Percentiles rank a stretch among this genome's conserved stretches.
These are phyloP conservation scores for Poa pratensis DNA, from an alignment of 176 grass and related monocot genomes.

Conservation along the genomic window DNA sequence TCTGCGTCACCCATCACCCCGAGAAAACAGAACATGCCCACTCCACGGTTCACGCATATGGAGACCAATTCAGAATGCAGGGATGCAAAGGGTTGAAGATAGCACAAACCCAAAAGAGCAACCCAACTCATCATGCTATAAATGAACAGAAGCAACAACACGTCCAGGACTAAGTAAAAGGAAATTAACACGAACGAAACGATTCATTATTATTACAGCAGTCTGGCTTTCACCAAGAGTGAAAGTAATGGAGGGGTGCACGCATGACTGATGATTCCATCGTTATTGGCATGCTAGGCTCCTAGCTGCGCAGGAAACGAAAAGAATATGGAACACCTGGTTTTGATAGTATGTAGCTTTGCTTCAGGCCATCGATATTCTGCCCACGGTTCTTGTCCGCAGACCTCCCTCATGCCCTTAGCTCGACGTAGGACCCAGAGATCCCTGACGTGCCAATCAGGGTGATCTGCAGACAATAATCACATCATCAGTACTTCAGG, in stretches of 20 bases:
- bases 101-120: not conserved
- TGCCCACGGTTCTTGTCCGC: not conserved
- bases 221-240: not conserved
- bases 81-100: too few relatives aligned
- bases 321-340: slow-evolving; percentile 6
- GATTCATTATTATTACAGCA: slow-evolving; percentile 42
- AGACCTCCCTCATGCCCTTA: slow-evolving; percentile 63
- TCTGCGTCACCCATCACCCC: not conserved
- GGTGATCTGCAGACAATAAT: slow-evolving; percentile 63
- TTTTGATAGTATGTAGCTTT: slow-evolving; percentile 26
- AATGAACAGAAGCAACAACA: not conserved
- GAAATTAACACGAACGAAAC: not conserved
- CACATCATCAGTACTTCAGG: not conserved
- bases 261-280: not conserved
- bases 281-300: slow-evolving; percentile 37
- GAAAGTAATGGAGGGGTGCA: not conserved
- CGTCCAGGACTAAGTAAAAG: not conserved
- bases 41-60: too few relatives aligned
- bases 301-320: slow-evolving; percentile 6
- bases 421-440: slow-evolving; percentile 95
- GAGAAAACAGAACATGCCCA: not conserved
- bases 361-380: slow-evolving; percentile 15
- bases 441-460: slow-evolving; percentile 92
- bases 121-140: not conserved
- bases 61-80: too few relatives aligned